phyloP scores from a whole-genome alignment of 2,329 filamentous ascomycete species.

The Colletotrichum ledebouriae region DNA sequence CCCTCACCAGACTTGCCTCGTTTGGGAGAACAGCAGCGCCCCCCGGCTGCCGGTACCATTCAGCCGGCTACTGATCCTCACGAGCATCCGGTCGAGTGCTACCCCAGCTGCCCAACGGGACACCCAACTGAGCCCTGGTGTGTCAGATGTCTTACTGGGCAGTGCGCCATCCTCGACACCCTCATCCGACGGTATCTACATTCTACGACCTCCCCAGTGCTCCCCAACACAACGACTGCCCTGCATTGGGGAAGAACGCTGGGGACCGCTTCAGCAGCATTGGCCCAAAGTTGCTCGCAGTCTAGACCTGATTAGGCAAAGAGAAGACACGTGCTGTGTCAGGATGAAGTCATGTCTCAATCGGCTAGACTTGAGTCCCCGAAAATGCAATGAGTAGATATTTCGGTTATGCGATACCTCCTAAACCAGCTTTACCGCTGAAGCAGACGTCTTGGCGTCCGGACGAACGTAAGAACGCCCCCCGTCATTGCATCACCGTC shows the following conservation, averaged over 20 bases:
- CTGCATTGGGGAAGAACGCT: slow-evolving; percentile 19
- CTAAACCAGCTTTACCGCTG: neutral
- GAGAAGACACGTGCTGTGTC: slow-evolving; percentile 34
- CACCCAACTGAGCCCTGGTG: slow-evolving; percentile 8
- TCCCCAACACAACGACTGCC: neutral
- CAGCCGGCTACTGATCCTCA: slow-evolving; percentile 32
- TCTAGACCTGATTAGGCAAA: slow-evolving; percentile 12
- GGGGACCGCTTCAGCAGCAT: slow-evolving; percentile 22
- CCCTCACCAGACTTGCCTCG: slow-evolving; percentile 19
- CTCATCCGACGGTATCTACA: slow-evolving; percentile 11
- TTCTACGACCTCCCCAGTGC: neutral
- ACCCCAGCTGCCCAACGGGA: slow-evolving; percentile 34
- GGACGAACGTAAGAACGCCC: neutral
- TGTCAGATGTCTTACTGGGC: slow-evolving; percentile 37
- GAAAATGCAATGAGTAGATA: slow-evolving; percentile 1
- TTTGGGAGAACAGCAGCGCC: slow-evolving; percentile 29
- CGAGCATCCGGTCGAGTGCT: slow-evolving; percentile 41
- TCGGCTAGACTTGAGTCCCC: slow-evolving; percentile 12
- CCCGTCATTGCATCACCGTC: slow-evolving; percentile 14
- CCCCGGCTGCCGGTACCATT: slow-evolving; percentile 35
- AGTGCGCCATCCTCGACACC: slow-evolving; percentile 34
- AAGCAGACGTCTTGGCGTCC: neutral
- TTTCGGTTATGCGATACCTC: neutral
- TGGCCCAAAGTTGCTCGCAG: slow-evolving; percentile 30
- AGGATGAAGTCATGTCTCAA: slow-evolving; percentile 30